These are phyloP conservation scores for Coleophoma cylindrospora DNA, from an alignment of 2,329 filamentous ascomycete genomes.

Conservation along the genomic window DNA sequence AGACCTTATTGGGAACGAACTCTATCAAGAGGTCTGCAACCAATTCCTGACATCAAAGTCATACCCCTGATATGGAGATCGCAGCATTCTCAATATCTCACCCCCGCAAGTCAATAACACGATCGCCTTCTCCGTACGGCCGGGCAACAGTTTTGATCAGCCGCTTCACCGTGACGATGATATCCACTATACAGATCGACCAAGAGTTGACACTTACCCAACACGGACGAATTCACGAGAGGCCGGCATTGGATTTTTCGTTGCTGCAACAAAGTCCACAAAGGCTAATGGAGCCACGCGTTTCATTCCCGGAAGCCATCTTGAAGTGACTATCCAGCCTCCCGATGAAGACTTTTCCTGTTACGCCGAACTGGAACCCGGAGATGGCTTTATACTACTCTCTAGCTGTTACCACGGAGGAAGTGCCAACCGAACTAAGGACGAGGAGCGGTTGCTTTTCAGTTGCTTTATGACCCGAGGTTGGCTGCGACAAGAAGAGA, in stretches of 20 bases:
- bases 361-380: constrained; percentile 10
- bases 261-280: constrained; percentile 15
- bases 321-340: constrained; percentile 4
- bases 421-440: constrained; percentile 22
- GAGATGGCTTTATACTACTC: constrained; percentile 12
- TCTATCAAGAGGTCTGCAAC: neutral
- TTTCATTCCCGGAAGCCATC: constrained; percentile 24
- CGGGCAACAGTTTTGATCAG: neutral
- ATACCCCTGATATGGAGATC: neutral
- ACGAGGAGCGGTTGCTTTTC: constrained; percentile 28
- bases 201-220: neutral
- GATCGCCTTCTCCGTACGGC: neutral
- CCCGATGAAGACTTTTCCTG: neutral
- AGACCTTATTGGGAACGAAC: neutral
- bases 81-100: neutral
- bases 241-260: neutral
- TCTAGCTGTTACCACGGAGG: constrained; percentile 10
- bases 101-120: neutral
- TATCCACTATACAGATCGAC: neutral
- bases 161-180: neutral
- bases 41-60: neutral
- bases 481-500: constrained; percentile 32
- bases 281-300: constrained; percentile 26
- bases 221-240: neutral
- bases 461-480: constrained; percentile 28